Base-by-base conservation (phyloP, 192 early-diverging fungal genomes). In the Mortierella alpina region DNA sequence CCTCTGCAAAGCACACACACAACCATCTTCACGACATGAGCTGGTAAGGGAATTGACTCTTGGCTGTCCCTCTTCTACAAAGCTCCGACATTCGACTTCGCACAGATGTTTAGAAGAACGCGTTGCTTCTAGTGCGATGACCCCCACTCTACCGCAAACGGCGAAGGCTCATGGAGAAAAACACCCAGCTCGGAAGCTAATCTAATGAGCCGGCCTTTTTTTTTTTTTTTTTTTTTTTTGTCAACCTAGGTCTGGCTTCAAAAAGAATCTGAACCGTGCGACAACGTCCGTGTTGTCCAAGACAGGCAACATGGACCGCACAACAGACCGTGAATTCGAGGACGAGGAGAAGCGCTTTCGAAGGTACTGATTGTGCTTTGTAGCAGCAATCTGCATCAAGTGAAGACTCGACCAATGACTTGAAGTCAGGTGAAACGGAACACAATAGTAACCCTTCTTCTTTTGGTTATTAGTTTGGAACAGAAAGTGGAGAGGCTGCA, bases 341-440 rank as follows among this genome's bases (percentile, higher is more conserved):
- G 92, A 95, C 75, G 92, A 96, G 65, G 93, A 96, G 76, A 85
- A 87, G 59, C 86, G 93, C 22, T 88, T 94, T 73, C 89, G 86
- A 83, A 87, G 46, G 92, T 92, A 81, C 58, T n/a, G 40, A 31
- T 58, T n/a, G n/a, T n/a, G n/a, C n/a, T 11, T 45, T 49, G 7
- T 40, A 31, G 48, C 59, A 22, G 9, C 70, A 40, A 47, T n/a
- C 20, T 52, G 31, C 12, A 17, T 20, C 31, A 49, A 41, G 20
- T 20, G 5, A 67, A 22, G 45, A 39, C 46, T 50, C 49, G 42
- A 46, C 59, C 53, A 57, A 56, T 58, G 18, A 45, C 49, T 1
- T 17, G 40, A 13, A 41, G 31, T 31, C 31, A 31, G 3, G 31
- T 31, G 31, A 3, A 31, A 78, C 14, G 15, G 42, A 52, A 23